Percentiles rank a stretch among this genome's conserved stretches.
phyloP scores from a whole-genome alignment of 345 rosid species.

The Reutealis trisperma region DNA sequence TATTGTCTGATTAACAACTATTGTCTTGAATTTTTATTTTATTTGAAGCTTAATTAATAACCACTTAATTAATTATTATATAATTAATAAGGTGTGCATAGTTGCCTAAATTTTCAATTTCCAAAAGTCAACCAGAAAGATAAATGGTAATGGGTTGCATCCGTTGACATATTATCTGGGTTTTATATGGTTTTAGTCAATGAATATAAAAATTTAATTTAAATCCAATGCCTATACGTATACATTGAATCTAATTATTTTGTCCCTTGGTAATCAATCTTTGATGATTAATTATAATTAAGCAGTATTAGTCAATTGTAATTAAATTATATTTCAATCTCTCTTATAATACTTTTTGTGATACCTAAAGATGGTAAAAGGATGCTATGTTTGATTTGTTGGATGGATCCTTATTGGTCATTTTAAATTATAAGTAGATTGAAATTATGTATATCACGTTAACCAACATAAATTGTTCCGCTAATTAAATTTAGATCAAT shows the following conservation, averaged over 20 bases:
- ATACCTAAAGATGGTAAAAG: no score
- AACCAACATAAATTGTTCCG: no score
- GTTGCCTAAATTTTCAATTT: slow-evolving; percentile 16
- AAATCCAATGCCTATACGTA: not conserved
- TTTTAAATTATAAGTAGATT: no score
- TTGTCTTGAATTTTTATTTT: not conserved
- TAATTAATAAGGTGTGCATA: not conserved
- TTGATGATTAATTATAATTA: slow-evolving; percentile 11
- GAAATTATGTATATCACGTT: no score
- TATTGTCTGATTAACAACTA: not conserved
- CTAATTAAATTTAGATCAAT: no score
- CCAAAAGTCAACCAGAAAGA: slow-evolving; percentile 30
- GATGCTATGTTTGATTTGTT: no score
- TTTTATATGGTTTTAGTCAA: not conserved
- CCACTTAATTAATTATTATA: not conserved
- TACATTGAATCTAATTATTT: slow-evolving; percentile 25
- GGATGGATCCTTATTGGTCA: no score
- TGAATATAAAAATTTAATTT: not conserved
- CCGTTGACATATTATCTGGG: not conserved
- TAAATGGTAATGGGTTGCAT: slow-evolving; percentile 9
- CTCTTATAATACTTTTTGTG: no score
- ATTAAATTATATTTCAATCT: no score
- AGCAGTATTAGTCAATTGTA: no score
- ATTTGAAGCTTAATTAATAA: not conserved
- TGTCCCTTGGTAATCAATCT: slow-evolving; percentile 9